A percentile compares a stretch with the other conserved stretches of the same genome.
Conservation (phyloP, 805 yeast species). For the Saturnispora saitoi region DNA sequence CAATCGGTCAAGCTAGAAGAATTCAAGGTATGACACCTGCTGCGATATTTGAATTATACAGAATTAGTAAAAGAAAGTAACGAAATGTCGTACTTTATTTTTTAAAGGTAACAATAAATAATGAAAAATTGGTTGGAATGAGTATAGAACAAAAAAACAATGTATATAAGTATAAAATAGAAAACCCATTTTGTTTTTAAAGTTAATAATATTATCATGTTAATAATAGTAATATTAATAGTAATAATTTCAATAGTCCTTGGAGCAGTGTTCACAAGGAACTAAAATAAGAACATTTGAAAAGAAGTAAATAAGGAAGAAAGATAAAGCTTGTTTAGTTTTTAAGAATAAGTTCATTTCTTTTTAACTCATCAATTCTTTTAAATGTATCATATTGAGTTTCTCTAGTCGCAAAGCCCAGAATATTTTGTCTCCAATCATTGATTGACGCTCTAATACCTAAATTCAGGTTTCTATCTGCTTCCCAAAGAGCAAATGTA, state of each 20-base stretch:
- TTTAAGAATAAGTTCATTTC: conserved; percentile 17
- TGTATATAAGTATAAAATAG: background rate
- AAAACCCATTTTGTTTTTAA: too few relatives aligned
- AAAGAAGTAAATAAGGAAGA: too few relatives aligned
- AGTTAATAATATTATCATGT: too few relatives aligned
- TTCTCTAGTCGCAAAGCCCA: conserved; percentile 29
- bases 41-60: conserved; percentile 71
- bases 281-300: too few relatives aligned
- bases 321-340: background rate
- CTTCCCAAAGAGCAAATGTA: conserved; percentile 30
- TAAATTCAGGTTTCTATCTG: conserved; percentile 26
- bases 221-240: too few relatives aligned
- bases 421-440: conserved; percentile 20
- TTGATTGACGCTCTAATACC: conserved; percentile 27
- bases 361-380: conserved; percentile 25
- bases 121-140: background rate
- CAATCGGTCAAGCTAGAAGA: conserved; percentile 91
- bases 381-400: conserved; percentile 26
- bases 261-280: too few relatives aligned
- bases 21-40: conserved; percentile 95
- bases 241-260: too few relatives aligned
- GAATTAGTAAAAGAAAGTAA: conserved; percentile 31
- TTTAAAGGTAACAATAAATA: background rate
- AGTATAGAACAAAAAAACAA: conserved; percentile 1
- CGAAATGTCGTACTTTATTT: background rate